Conservation (phyloP, 208 protist species). For the Wallacemonas rigidus region DNA sequence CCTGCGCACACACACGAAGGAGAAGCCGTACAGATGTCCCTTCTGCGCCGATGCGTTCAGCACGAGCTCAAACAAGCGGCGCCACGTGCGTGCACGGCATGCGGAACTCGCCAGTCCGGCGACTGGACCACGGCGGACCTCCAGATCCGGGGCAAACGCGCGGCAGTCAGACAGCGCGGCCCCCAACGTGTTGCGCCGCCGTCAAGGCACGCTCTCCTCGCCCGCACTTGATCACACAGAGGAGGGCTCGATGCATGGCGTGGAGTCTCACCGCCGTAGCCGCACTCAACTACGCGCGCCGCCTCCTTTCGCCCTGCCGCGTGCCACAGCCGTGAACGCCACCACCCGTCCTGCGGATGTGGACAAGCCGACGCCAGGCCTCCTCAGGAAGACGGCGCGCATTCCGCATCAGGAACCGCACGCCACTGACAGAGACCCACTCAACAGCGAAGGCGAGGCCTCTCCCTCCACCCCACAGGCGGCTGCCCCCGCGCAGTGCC, state of each 20-base stretch:
- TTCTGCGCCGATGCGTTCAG: constrained; percentile 67
- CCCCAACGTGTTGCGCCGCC: background rate
- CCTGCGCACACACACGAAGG: constrained; percentile 66
- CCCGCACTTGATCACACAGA: background rate
- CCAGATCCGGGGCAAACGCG: no score
- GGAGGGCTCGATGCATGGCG: no score
- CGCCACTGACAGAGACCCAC: no score
- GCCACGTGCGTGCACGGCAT: constrained; percentile 54
- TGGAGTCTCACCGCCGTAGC: no score
- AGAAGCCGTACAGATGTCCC: constrained; percentile 64
- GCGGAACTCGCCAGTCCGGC: constrained; percentile 23
- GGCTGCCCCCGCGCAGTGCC: constrained; percentile 12
- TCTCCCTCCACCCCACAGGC: background rate
- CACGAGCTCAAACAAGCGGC: constrained; percentile 55
- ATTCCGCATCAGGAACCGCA: no score
- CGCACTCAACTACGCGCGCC: background rate
- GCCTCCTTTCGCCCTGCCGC: constrained; percentile 24
- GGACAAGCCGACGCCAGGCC: no score
- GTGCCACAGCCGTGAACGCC: background rate
- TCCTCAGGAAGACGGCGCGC: no score
- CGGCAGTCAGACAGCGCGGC: background rate
- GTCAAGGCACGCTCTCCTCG: background rate
- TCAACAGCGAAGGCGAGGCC: no score
- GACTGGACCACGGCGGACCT: constrained; percentile 11
- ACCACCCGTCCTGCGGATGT: background rate